phyloP scores from a whole-genome alignment of 805 yeast species.

The Komagataella pseudopastoris region DNA sequence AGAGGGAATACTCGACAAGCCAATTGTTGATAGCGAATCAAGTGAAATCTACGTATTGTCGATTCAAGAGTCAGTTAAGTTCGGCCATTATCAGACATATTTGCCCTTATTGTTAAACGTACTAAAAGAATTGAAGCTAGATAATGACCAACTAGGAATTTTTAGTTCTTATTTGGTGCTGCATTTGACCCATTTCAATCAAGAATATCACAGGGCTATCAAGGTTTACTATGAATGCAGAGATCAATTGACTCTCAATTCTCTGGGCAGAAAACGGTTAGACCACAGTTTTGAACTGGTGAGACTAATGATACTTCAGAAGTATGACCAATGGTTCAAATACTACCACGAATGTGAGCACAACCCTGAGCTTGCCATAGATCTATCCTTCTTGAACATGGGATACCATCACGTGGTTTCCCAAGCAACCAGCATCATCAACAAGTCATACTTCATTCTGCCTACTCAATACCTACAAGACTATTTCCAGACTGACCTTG shows the following conservation, averaged over 20 bases:
- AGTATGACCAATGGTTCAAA: not conserved
- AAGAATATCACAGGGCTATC: slow-evolving; percentile 7
- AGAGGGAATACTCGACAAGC: slow-evolving; percentile 33
- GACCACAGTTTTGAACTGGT: not conserved
- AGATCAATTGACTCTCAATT: not conserved
- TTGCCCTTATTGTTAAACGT: slow-evolving; percentile 36
- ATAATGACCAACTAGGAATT: slow-evolving; percentile 21
- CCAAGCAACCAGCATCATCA: slow-evolving; percentile 20
- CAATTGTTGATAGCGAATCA: slow-evolving; percentile 22
- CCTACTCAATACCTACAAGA: not conserved
- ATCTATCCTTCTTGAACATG: slow-evolving; percentile 20
- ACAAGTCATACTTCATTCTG: slow-evolving; percentile 25
- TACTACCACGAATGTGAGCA: not conserved
- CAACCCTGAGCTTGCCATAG: not conserved
- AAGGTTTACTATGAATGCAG: not conserved
- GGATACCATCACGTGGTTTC: slow-evolving; percentile 22
- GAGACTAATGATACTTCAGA: not conserved
- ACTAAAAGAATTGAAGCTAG: slow-evolving; percentile 15
- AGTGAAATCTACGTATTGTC: slow-evolving; percentile 35
- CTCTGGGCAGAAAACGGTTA: not conserved
- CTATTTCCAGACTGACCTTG: not conserved
- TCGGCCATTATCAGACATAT: slow-evolving; percentile 39
- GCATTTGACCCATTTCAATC: slow-evolving; percentile 29
- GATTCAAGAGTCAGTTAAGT: slow-evolving; percentile 26
- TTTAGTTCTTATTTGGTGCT: slow-evolving; percentile 26